phyloP scores from a whole-genome alignment of 257 asterid species.

The Coffea eugenioides region DNA sequence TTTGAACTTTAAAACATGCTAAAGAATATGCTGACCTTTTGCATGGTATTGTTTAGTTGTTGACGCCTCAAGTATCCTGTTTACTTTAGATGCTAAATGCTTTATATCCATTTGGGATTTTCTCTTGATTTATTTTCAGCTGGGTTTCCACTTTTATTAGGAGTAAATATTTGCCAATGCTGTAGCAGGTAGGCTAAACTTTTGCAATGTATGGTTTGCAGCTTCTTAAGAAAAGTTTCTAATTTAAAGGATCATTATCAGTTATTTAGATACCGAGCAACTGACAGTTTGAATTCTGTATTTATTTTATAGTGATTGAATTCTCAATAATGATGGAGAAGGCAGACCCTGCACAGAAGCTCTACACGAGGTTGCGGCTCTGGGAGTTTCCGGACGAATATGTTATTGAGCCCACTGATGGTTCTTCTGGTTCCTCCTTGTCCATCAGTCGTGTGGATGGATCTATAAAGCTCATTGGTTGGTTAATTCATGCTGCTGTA shows the following conservation, averaged over 20 bases:
- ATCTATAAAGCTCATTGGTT: conserved; percentile 61
- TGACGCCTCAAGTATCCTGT: background rate
- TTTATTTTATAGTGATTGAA: conserved; percentile 9
- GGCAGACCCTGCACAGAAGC: conserved; percentile 65
- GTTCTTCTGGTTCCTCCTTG: conserved; percentile 65
- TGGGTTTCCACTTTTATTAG: background rate
- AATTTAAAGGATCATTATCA: background rate
- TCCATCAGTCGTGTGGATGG: conserved; percentile 63
- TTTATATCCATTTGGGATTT: background rate
- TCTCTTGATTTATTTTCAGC: background rate
- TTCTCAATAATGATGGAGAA: conserved; percentile 75
- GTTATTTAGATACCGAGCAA: background rate
- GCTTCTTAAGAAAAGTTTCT: background rate
- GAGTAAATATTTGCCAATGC: background rate
- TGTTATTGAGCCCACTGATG: conserved; percentile 80
- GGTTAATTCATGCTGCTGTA: conserved; percentile 1
- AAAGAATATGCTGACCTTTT: background rate
- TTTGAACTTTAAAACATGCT: background rate
- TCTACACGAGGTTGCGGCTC: conserved; percentile 70
- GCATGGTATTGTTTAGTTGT: background rate
- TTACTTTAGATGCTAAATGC: background rate
- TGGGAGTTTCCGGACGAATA: conserved; percentile 93
- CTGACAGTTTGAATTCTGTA: background rate
- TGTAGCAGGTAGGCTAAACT: background rate
- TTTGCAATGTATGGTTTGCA: background rate